Evolutionary conservation across 2,329 filamentous ascomycete genomes (phyloP).

Genomic region (Diaporthe sp.): DNA sequence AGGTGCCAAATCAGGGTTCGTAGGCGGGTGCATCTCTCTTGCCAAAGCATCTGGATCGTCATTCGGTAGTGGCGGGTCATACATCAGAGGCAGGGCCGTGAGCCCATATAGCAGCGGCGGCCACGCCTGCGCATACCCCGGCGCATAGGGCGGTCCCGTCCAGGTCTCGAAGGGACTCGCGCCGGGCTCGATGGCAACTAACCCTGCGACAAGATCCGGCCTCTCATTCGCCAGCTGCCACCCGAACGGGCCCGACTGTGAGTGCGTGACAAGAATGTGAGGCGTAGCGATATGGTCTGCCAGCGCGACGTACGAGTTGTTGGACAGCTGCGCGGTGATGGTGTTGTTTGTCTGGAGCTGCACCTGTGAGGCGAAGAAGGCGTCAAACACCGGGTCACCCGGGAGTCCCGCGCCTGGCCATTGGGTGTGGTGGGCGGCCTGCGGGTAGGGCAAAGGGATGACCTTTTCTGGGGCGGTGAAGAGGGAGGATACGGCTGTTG

Average conservation of each 20-base stretch:
- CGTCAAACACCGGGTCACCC: slow-evolving; percentile 62
- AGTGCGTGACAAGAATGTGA: slow-evolving; percentile 62
- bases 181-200: slow-evolving; percentile 65
- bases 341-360: slow-evolving; percentile 51
- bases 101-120: slow-evolving; percentile 39
- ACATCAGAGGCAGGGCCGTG: slow-evolving; percentile 47
- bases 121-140: not conserved
- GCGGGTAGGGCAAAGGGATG: slow-evolving; percentile 41
- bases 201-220: slow-evolving; percentile 60
- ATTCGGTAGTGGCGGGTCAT: slow-evolving; percentile 45
- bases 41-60: slow-evolving; percentile 47
- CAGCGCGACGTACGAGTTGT: slow-evolving; percentile 35
- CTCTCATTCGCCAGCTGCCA: slow-evolving; percentile 63
- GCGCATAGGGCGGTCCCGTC: slow-evolving; percentile 5
- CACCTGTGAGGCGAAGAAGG: slow-evolving; percentile 59
- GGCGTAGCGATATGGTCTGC: slow-evolving; percentile 30
- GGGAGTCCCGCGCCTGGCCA: slow-evolving; percentile 56
- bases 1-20: slow-evolving; percentile 39
- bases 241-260: slow-evolving; percentile 59
- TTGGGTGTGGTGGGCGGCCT: slow-evolving; percentile 49
- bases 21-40: slow-evolving; percentile 45
- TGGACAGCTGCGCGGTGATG: slow-evolving; percentile 34
- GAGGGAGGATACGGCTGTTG: not conserved
- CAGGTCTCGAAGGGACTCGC: slow-evolving; percentile 60
- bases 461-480: slow-evolving; percentile 49